These are phyloP conservation scores for Aureoboletus auriporus DNA, from an alignment of 768 basidiomycete species.

Conservation along the genomic window DNA sequence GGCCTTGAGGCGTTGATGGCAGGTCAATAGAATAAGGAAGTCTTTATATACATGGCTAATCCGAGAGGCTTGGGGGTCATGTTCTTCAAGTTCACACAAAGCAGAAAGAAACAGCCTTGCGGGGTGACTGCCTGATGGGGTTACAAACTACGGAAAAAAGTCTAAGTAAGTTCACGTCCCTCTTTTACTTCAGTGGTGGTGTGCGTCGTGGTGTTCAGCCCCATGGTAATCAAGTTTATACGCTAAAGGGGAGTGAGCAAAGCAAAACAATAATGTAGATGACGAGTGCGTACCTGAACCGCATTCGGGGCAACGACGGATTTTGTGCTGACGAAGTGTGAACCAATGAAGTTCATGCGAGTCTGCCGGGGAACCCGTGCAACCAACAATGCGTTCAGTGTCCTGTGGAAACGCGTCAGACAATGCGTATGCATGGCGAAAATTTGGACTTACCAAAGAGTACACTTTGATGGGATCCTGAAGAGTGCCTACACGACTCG, in stretches of 20 bases:
- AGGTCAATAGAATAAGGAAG: too few species aligned
- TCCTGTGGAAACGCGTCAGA: conserved; percentile 45
- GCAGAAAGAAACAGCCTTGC: neutral
- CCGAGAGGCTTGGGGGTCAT: too few species aligned
- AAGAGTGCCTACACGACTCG: conserved; percentile 84
- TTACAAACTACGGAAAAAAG: conserved; percentile 15
- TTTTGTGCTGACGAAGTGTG: conserved; percentile 57
- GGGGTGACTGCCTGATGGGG: neutral
- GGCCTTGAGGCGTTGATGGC: too few species aligned
- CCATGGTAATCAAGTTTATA: conserved; percentile 75
- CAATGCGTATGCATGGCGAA: neutral
- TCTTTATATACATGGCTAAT: too few species aligned
- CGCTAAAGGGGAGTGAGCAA: conserved; percentile 38
- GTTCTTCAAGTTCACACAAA: neutral
- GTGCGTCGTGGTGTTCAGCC: conserved; percentile 42
- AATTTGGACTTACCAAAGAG: conserved; percentile 63
- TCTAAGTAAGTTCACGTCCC: conserved; percentile 9
- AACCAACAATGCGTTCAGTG: conserved; percentile 81
- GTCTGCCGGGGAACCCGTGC: conserved; percentile 92
- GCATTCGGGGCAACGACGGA: conserved; percentile 86
- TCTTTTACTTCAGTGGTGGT: conserved; percentile 39
- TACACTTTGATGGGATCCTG: conserved; percentile 83
- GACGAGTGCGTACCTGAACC: conserved; percentile 68
- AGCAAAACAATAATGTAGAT: neutral
- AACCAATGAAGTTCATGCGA: conserved; percentile 94